phyloP scores from a whole-genome alignment of 129 eudicot genomes.

The Scalesia atractyloides region DNA sequence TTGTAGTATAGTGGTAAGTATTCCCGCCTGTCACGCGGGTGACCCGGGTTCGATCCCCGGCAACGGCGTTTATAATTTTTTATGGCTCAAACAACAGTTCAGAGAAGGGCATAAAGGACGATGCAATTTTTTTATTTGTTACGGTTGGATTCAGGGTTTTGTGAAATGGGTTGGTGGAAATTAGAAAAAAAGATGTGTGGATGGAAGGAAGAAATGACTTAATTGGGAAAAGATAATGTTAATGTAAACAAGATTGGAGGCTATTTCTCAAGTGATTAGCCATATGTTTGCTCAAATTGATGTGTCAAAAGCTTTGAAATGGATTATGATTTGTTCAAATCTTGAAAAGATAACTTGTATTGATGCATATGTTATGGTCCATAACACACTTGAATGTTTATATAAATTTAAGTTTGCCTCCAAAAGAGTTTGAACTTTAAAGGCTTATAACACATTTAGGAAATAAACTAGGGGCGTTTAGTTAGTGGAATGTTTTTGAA shows the following conservation, averaged over 20 bases:
- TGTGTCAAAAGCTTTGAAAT: constrained; percentile 18
- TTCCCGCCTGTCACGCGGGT: constrained; percentile 99
- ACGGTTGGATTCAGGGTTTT: constrained; percentile 25
- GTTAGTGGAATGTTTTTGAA: no score
- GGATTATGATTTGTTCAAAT: background rate
- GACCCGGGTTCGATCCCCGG: constrained; percentile 99
- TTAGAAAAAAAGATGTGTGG: constrained; percentile 12
- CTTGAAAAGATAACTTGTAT: background rate
- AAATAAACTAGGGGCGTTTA: no score
- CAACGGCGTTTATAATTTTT: constrained; percentile 74
- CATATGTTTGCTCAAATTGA: constrained; percentile 34
- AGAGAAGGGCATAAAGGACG: no score
- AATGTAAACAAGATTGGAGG: constrained; percentile 36
- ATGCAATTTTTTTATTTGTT: constrained; percentile 52
- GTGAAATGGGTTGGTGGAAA: constrained; percentile 18
- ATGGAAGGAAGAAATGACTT: constrained; percentile 23
- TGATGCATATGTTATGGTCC: background rate
- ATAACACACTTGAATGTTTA: background rate
- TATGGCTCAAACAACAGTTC: no score
- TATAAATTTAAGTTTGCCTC: background rate
- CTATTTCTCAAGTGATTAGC: constrained; percentile 31
- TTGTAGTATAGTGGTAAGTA: constrained; percentile 93
- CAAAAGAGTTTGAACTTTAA: background rate
- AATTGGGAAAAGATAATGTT: constrained; percentile 24
- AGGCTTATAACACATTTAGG: background rate